Conservation (phyloP, 345 rosid species). For the Streptanthus diversifolius region DNA sequence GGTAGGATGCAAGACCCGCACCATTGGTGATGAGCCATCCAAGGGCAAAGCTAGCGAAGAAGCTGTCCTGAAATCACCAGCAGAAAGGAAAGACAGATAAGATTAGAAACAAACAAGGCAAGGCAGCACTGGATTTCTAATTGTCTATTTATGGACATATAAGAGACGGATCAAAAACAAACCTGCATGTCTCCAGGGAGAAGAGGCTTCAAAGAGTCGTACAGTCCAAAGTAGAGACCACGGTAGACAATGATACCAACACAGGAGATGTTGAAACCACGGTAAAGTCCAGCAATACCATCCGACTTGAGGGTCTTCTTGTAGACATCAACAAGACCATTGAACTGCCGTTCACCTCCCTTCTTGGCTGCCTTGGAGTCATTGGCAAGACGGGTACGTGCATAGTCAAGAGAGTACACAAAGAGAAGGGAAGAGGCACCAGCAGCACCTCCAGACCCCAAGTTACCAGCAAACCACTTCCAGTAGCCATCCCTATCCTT, state of each 20-base stretch:
- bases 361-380: conserved; percentile 91
- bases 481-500: conserved; percentile 87
- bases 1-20: conserved; percentile 86
- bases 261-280: conserved; percentile 88
- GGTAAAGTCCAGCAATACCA: conserved; percentile 87
- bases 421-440: conserved; percentile 86
- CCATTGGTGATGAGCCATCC: conserved; percentile 92
- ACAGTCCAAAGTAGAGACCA: conserved; percentile 83
- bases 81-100: background rate
- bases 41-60: conserved; percentile 81
- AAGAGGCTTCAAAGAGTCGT: conserved; percentile 81
- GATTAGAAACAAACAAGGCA: background rate
- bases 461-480: conserved; percentile 93
- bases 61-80: conserved; percentile 68
- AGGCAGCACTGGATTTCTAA: background rate
- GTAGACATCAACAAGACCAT: conserved; percentile 79
- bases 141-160: background rate
- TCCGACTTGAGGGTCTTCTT: conserved; percentile 65
- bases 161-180: background rate
- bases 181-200: conserved; percentile 61
- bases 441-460: conserved; percentile 89
- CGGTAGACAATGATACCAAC: conserved; percentile 86
- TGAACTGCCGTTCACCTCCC: conserved; percentile 87
- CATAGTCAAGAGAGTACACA: conserved; percentile 84
- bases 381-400: conserved; percentile 86